Conservation (phyloP, 2,329 filamentous ascomycete genomes). For the Dactylellina haptotyla region DNA sequence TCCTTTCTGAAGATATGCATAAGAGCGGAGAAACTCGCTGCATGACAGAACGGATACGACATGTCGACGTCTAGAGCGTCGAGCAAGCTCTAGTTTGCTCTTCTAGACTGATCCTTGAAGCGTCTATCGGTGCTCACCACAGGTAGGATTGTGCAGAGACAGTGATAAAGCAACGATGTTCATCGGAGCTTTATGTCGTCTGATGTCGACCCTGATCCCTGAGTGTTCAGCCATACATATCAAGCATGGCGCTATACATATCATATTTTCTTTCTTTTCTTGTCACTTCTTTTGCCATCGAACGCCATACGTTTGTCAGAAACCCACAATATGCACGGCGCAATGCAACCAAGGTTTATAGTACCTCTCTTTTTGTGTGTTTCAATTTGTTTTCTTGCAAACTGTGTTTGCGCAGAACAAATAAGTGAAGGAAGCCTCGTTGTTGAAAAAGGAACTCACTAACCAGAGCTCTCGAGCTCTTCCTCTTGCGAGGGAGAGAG, state of each 20-base stretch:
- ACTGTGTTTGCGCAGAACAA: too few species aligned
- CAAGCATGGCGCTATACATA: conserved; percentile 7
- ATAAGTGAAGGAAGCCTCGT: neutral
- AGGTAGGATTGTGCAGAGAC: conserved; percentile 4
- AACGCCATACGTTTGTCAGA: conserved; percentile 28
- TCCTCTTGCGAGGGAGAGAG: conserved; percentile 1
- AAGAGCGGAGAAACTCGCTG: conserved; percentile 26
- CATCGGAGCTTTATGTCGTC: conserved; percentile 30
- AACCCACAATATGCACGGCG: conserved; percentile 37
- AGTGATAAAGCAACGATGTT: conserved; percentile 16
- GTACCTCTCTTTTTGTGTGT: neutral
- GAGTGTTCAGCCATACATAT: conserved; percentile 8
- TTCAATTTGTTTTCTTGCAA: neutral
- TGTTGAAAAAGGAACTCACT: conserved; percentile 34
- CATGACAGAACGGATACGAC: conserved; percentile 28
- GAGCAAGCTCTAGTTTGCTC: neutral
- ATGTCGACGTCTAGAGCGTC: conserved; percentile 19
- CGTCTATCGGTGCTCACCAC: neutral
- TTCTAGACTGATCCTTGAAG: neutral
- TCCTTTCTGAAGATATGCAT: conserved; percentile 7
- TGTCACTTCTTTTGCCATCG: conserved; percentile 14
- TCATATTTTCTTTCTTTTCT: conserved; percentile 3
- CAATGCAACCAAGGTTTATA: conserved; percentile 28
- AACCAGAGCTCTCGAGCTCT: conserved; percentile 52
- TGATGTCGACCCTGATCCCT: conserved; percentile 16